Evolutionary conservation across 495 filamentous ascomycete species (phyloP).

Genomic region (Rhizodiscina lignyota): DNA sequence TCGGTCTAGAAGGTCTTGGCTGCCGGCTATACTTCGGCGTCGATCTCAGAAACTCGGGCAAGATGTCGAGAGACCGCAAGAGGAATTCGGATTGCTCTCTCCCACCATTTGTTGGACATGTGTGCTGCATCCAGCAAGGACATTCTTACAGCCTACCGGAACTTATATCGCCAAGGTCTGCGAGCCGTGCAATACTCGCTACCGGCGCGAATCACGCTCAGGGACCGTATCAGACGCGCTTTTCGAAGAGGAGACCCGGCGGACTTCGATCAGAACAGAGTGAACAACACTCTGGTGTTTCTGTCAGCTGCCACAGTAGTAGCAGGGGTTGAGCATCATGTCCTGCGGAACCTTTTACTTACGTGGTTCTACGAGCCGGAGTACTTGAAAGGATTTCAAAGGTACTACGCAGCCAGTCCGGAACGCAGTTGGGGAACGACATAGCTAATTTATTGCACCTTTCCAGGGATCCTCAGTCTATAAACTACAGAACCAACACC

Average conservation of each 20-base stretch:
- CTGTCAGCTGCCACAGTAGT: conserved; percentile 47
- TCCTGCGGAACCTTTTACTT: conserved; percentile 58
- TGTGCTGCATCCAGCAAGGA: too few relatives aligned
- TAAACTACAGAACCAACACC: not conserved
- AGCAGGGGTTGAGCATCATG: conserved; percentile 60
- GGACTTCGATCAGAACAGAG: conserved; percentile 39
- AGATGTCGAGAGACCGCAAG: too few relatives aligned
- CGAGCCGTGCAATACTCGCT: conserved; percentile 66
- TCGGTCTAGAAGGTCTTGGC: too few relatives aligned
- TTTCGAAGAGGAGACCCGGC: conserved; percentile 44
- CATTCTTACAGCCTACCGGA: conserved; percentile 81
- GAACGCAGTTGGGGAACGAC: not conserved
- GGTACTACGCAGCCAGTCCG: too few relatives aligned
- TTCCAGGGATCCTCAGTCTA: not conserved
- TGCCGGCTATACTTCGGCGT: too few relatives aligned
- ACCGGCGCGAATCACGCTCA: conserved; percentile 52
- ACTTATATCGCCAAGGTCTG: conserved; percentile 55
- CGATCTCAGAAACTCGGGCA: too few relatives aligned
- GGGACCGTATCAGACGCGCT: conserved; percentile 44
- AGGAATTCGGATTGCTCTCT: too few relatives aligned
- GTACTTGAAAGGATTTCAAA: not conserved
- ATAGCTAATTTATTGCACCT: not conserved
- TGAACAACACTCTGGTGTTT: conserved; percentile 64
- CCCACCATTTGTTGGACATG: too few relatives aligned
- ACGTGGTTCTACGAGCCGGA: conserved; percentile 32